A percentile compares a stretch with the other conserved stretches of the same genome.
Evolutionary conservation across 2,329 filamentous ascomycete genomes (phyloP).

Genomic region (Apiospora hydei): DNA sequence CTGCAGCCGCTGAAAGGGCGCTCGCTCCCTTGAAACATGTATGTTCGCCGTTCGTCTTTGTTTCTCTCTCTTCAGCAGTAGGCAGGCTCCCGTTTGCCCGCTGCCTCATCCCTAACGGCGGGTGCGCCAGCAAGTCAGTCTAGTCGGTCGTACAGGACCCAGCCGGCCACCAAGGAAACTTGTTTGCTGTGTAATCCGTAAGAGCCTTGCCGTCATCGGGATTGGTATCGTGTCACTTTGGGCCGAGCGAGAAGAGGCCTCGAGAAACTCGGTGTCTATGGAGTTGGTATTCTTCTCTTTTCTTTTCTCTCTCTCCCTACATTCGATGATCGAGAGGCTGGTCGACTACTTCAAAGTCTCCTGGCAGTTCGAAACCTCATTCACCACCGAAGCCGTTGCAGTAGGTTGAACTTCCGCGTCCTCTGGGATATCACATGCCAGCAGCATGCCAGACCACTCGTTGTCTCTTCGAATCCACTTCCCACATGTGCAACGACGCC

Average conservation of each 20-base stretch:
- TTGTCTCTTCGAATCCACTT: not conserved
- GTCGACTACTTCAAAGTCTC: not conserved
- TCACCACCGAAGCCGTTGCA: not conserved
- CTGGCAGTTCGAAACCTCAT: not conserved
- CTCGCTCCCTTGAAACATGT: not conserved
- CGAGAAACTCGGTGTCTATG: not conserved
- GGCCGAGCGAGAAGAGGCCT: not conserved
- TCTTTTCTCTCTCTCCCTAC: not conserved
- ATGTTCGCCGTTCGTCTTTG: not conserved
- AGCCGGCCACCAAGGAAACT: not conserved
- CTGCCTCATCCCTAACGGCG: slow-evolving; percentile 2
- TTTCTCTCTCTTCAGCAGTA: not conserved
- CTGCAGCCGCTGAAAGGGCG: not conserved
- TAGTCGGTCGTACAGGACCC: slow-evolving; percentile 4
- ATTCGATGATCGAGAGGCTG: not conserved
- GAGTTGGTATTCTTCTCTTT: not conserved
- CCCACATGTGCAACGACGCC: not conserved
- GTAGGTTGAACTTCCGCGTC: not conserved
- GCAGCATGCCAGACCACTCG: not conserved
- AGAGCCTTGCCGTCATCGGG: slow-evolving; percentile 12
- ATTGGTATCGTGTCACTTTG: slow-evolving; percentile 10
- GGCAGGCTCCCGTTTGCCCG: slow-evolving; percentile 1
- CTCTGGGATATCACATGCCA: not conserved
- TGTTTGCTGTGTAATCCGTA: slow-evolving; percentile 8
- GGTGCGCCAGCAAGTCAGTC: not conserved